Evolutionary conservation across 805 yeast genomes (phyloP), one percentile per base, ranked within the genome.

Genomic region (Yamadazyma phyllophila): DNA sequence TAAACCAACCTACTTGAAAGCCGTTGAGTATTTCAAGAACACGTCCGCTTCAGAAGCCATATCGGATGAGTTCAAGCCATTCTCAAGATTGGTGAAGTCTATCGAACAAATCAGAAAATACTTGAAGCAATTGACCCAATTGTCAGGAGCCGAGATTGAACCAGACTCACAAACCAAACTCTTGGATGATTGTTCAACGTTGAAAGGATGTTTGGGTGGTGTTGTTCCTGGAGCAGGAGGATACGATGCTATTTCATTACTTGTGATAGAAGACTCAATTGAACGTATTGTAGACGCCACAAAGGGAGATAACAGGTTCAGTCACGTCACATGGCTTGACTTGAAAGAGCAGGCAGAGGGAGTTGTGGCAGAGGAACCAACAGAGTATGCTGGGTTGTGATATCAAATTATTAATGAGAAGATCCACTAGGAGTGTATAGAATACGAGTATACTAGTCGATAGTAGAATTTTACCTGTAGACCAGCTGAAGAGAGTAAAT

Each of bases 191-290:
- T 61, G 74, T 34, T 53, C 63, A 7, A 37, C 46, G 7, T 59
- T 88, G 15, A 70, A 69, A 0, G 99, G 99, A 12, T 94, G 89
- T 26, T 55, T 92, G 14, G 96, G 96, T 0, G 97, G 96, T n/a
- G 91, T 94, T 29, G 96, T 94, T 3, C 99, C 99, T 0, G 99
- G 99, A 2, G 99, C 99, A 0, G 99, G 99, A 24, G 99, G 99
- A 0, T 86, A 82, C 60, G 99, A 94, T 69, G 99, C 99, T 0
- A 79, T 94, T 14, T 79, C 95, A 45, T 57, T 92, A 24, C 63
- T 94, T 24, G 83, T 85, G 2, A 72, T 77, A 1, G 80, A 76
- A 24, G 57, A 63, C 1, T 61, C 77, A 2, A 60, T 77, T 2
- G 62, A 56, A 2, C 48, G 54, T 9, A 69, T 68, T 13, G 48